Evolutionary conservation across 2,329 filamentous ascomycete genomes (phyloP).

Genomic region (Balansia obtecta): DNA sequence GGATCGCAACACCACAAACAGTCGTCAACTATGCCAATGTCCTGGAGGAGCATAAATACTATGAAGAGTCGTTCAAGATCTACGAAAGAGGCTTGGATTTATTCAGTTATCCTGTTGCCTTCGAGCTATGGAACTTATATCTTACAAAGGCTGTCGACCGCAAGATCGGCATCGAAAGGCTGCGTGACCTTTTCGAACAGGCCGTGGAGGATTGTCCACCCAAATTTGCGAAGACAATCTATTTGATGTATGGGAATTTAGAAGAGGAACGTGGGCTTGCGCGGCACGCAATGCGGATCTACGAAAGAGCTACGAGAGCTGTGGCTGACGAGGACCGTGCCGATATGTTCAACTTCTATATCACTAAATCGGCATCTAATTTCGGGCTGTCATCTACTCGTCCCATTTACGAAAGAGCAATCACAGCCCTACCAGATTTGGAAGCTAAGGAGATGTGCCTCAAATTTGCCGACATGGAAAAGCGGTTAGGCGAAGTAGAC

Average conservation of each 20-base stretch:
- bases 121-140: conserved; percentile 97
- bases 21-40: conserved; percentile 98
- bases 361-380: conserved; percentile 95
- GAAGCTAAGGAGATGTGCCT: conserved; percentile 97
- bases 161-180: conserved; percentile 85
- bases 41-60: conserved; percentile 87
- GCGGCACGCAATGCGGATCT: conserved; percentile 96
- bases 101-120: conserved; percentile 97
- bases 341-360: conserved; percentile 99
- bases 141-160: conserved; percentile 94
- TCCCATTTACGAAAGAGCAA: conserved; percentile 92
- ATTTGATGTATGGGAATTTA: conserved; percentile 95
- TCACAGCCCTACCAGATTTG: conserved; percentile 80
- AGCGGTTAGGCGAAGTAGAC: conserved; percentile 83
- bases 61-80: conserved; percentile 94
- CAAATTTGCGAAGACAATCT: conserved; percentile 90
- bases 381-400: conserved; percentile 92
- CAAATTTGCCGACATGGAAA: conserved; percentile 96
- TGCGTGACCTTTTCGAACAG: conserved; percentile 94
- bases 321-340: conserved; percentile 89
- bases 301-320: conserved; percentile 88
- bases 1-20: conserved; percentile 94
- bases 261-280: conserved; percentile 93
- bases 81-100: conserved; percentile 93
- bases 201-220: conserved; percentile 89